Percentiles rank a stretch among this genome's conserved stretches.
Conservation (phyloP, 2,329 filamentous ascomycete genomes). For the Hypoxylon sp. region DNA sequence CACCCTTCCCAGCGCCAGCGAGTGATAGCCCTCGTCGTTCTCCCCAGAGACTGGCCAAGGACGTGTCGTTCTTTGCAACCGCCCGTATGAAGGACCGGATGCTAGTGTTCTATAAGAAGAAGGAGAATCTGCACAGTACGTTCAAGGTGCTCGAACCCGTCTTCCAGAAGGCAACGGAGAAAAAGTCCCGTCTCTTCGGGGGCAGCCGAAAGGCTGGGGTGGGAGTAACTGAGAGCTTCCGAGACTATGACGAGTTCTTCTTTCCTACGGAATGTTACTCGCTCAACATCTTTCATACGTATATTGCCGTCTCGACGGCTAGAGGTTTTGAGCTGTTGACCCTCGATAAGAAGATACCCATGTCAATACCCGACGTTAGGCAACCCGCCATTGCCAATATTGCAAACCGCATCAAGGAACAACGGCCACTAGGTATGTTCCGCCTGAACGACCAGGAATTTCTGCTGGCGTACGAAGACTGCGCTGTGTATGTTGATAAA, state of each 20-base stretch:
- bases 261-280: slow-evolving; percentile 95
- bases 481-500: slow-evolving; percentile 97
- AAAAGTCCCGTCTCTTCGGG: slow-evolving; percentile 76
- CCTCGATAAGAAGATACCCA: slow-evolving; percentile 95
- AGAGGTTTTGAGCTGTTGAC: slow-evolving; percentile 97
- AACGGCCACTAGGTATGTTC: slow-evolving; percentile 95
- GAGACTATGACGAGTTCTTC: slow-evolving; percentile 99
- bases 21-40: slow-evolving; percentile 83
- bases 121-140: slow-evolving; percentile 89
- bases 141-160: slow-evolving; percentile 98
- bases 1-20: slow-evolving; percentile 69
- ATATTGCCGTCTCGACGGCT: slow-evolving; percentile 89
- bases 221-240: slow-evolving; percentile 92
- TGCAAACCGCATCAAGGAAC: slow-evolving; percentile 82
- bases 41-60: slow-evolving; percentile 92
- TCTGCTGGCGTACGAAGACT: slow-evolving; percentile 93
- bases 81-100: slow-evolving; percentile 97
- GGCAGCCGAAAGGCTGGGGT: slow-evolving; percentile 66
- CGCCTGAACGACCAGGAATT: slow-evolving; percentile 93
- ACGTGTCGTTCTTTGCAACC: slow-evolving; percentile 96
- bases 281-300: slow-evolving; percentile 95
- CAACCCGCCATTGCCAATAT: slow-evolving; percentile 85
- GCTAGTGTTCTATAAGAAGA: slow-evolving; percentile 96
- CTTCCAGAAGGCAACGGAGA: slow-evolving; percentile 90
- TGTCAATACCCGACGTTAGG: slow-evolving; percentile 90